Evolutionary conservation across 768 basidiomycete species (phyloP), one percentile per base, ranked within the genome.

Genomic region (Mycena metata): DNA sequence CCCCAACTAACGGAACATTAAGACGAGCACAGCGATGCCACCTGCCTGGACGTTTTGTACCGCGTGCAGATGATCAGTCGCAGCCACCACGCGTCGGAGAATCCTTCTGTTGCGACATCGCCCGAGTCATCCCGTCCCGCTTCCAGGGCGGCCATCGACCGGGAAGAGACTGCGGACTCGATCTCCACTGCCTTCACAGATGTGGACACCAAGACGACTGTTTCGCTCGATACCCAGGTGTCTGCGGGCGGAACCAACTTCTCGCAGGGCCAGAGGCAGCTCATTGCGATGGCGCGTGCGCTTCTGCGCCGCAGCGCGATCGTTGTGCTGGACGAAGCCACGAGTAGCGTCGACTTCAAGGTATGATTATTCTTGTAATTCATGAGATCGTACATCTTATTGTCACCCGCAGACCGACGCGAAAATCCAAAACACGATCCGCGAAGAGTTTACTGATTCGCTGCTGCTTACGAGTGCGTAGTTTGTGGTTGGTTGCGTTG

Each of bases 191-290:
- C 83, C 0, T 74, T 77, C 7, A 92, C 90, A 0, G 89, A 90
- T 33, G 75, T 84, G 3, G 91, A 92, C 24, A 61, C 73, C 39
- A 91, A 88, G 76, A 85, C 83, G 1, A 82, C 81, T 0, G 81
- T 96, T 33, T 84, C 88, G 0, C 84, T 97, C 9, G 89, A 93
- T 30, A 93, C 91, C 0, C 89, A 92, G 69, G 91, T 97, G 16
- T 93, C 93, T 1, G 85, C 93, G 1, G 95, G 96, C 0, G 96
- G 96, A 0, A 85, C 89, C 41, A 97, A 98, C 81, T 96, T 98
- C 78, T 96, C 94, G 1, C 93, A 95, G 67, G 96, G 96, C 17
- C 96, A 98, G 75, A 78, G 95, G 12, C 96, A 98, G 74, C 80
- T 95, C n/a, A 92, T 95, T 60, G 91, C 93, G 1, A 91, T 95